phyloP scores from a whole-genome alignment of 2,329 filamentous ascomycete species.

The Pseudocercospora ulei region DNA sequence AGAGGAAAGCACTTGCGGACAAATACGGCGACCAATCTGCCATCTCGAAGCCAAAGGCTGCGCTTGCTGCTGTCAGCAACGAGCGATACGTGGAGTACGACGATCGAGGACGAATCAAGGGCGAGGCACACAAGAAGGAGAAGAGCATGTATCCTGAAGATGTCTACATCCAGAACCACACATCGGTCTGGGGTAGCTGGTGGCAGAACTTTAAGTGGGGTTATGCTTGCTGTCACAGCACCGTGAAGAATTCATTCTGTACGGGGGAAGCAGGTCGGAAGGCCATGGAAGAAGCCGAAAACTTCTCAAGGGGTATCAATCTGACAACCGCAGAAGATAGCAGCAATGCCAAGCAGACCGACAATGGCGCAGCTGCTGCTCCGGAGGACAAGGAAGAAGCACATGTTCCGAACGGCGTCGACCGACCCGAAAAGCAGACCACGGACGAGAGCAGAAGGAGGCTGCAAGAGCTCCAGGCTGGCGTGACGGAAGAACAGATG shows the following conservation, averaged over 20 bases:
- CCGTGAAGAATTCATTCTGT: slow-evolving; percentile 93
- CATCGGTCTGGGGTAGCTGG: slow-evolving; percentile 90
- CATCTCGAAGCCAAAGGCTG: slow-evolving; percentile 47
- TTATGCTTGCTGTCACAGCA: slow-evolving; percentile 88
- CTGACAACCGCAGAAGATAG: slow-evolving; percentile 32
- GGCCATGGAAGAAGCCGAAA: slow-evolving; percentile 69
- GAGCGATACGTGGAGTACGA: slow-evolving; percentile 93
- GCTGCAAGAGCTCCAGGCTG: slow-evolving; percentile 66
- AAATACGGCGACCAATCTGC: slow-evolving; percentile 69
- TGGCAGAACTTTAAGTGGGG: slow-evolving; percentile 95
- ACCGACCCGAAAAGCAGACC: slow-evolving; percentile 37
- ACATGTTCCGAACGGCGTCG: slow-evolving; percentile 40
- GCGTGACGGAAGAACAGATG: slow-evolving; percentile 71
- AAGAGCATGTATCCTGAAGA: slow-evolving; percentile 92
- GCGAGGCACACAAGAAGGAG: slow-evolving; percentile 62
- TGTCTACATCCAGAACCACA: slow-evolving; percentile 80
- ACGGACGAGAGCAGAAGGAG: slow-evolving; percentile 56
- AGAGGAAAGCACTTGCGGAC: slow-evolving; percentile 61
- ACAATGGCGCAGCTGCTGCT: slow-evolving; percentile 37
- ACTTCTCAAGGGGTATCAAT: slow-evolving; percentile 43
- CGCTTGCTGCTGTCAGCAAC: slow-evolving; percentile 54
- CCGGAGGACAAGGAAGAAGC: slow-evolving; percentile 37
- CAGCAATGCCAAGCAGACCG: slow-evolving; percentile 30
- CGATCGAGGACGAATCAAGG: slow-evolving; percentile 78
- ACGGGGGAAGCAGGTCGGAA: slow-evolving; percentile 79